Evolutionary conservation across 768 basidiomycete species (phyloP), one percentile per base, ranked within the genome.

Genomic region (Pulveroboletus frians): DNA sequence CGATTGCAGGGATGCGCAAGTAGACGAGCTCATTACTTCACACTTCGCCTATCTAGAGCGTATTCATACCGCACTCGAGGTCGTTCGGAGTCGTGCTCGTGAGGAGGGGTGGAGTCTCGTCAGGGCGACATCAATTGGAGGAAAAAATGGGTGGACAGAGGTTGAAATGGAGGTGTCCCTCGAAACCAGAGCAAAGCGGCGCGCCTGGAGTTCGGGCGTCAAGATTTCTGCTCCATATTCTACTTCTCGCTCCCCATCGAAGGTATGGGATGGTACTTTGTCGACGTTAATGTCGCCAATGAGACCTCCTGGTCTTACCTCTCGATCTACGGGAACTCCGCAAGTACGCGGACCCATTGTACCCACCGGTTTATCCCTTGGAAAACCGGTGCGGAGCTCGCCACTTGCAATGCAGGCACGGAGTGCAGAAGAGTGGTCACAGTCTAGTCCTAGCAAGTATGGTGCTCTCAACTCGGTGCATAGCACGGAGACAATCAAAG

Each of bases 121-220:
- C 71, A 32, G 70, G 68, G 53, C 64, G 4, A 57, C 54, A 4
- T 37, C 21, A 14, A 56, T 50, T 9, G 54, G 58, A 41, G 53
- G 57, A 54, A 46, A 49, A 58, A 52, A 61, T 53, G 49, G 49
- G 52, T 65, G 63, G 66, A 51, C 52, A 53, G 66, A 67, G 17
- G 7, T 47, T 10, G 66, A 67, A 26, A 17, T 39, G 4, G 65
- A 69, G 43, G 51, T 36, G 14, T 64, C 79, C 6, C 69, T 87
- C 20, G 83, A 84, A 61, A 71, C 78, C 35, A 76, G 76, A 53
- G 77, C 79, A 30, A 73, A 78, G 34, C 73, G 86, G 27, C 73
- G 84, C 9, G 85, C 85, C 7, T 88, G 85, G 85, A 72, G 79
- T 46, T 79, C 78, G 52, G 70, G 75, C 31, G 72, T 74, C 17